A percentile compares a stretch with the other conserved stretches of the same genome.
Conservation (phyloP, 2,329 filamentous ascomycete genomes). For the Colletotrichum chrysophilum region DNA sequence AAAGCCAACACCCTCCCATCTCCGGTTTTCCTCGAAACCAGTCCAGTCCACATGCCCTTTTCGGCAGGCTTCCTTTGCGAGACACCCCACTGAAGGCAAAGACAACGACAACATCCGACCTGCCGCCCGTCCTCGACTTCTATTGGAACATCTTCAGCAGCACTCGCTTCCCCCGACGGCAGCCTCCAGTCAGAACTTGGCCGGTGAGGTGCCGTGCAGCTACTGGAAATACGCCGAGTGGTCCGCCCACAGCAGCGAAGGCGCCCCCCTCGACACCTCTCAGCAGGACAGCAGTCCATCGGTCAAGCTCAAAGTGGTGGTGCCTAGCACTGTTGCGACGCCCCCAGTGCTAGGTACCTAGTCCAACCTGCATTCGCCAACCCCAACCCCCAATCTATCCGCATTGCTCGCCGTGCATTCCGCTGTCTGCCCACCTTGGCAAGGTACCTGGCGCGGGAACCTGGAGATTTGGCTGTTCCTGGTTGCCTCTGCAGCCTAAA, state of each 20-base stretch:
- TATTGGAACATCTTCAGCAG: background rate
- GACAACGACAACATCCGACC: background rate
- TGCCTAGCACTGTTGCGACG: conserved; percentile 4
- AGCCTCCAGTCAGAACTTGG: background rate
- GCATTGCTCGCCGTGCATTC: background rate
- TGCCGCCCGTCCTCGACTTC: background rate
- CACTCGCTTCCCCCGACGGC: background rate
- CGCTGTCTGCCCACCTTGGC: background rate
- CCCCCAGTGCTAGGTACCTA: conserved; percentile 11
- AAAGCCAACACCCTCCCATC: background rate
- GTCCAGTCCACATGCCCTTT: background rate
- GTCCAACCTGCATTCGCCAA: background rate
- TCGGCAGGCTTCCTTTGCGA: background rate
- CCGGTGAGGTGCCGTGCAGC: background rate
- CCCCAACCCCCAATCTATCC: background rate
- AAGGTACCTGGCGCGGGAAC: background rate
- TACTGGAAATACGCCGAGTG: conserved; percentile 14
- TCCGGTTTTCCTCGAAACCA: background rate
- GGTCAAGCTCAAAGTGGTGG: background rate
- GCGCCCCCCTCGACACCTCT: background rate
- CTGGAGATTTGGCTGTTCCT: background rate
- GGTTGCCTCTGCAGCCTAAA: background rate
- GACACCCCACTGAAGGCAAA: background rate
- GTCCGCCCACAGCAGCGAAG: background rate
- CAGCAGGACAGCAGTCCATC: background rate